Conservation (phyloP, 2,329 filamentous ascomycete species). For the Sporothrix protearum region DNA sequence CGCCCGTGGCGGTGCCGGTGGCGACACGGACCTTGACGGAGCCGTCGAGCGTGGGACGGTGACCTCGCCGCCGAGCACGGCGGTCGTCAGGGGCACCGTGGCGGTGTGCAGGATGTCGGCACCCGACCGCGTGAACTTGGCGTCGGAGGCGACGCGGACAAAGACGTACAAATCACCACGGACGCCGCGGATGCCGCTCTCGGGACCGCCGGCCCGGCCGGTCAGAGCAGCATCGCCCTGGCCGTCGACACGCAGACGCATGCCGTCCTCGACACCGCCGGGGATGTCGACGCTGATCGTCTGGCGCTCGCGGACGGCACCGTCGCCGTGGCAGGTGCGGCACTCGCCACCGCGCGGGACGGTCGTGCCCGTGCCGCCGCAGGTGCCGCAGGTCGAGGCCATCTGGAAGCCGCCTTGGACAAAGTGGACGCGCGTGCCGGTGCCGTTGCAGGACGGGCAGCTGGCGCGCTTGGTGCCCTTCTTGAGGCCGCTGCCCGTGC, state of each 20-base stretch:
- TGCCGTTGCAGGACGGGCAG: slow-evolving; percentile 80
- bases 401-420: slow-evolving; percentile 95
- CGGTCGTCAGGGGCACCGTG: slow-evolving; percentile 85
- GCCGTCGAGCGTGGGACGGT: slow-evolving; percentile 81
- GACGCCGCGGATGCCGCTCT: slow-evolving; percentile 55
- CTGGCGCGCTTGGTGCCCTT: slow-evolving; percentile 66
- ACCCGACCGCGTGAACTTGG: slow-evolving; percentile 82
- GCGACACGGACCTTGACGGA: slow-evolving; percentile 86
- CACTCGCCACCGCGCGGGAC: slow-evolving; percentile 81
- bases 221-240: slow-evolving; percentile 85
- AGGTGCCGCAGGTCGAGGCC: slow-evolving; percentile 80
- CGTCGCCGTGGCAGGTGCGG: slow-evolving; percentile 72
- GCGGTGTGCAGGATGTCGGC: slow-evolving; percentile 92
- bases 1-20: slow-evolving; percentile 88
- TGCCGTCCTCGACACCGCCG: slow-evolving; percentile 92
- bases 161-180: slow-evolving; percentile 89
- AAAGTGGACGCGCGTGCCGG: slow-evolving; percentile 80
- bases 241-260: slow-evolving; percentile 79
- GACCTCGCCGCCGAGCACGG: slow-evolving; percentile 85
- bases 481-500: slow-evolving; percentile 80
- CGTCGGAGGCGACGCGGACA: slow-evolving; percentile 82
- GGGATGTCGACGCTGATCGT: slow-evolving; percentile 89
- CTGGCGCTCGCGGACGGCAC: slow-evolving; percentile 77
- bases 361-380: slow-evolving; percentile 71
- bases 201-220: slow-evolving; percentile 54